Base-by-base conservation (phyloP, 2,329 filamentous ascomycete genomes). In the Nothomitra cinnamomea region DNA sequence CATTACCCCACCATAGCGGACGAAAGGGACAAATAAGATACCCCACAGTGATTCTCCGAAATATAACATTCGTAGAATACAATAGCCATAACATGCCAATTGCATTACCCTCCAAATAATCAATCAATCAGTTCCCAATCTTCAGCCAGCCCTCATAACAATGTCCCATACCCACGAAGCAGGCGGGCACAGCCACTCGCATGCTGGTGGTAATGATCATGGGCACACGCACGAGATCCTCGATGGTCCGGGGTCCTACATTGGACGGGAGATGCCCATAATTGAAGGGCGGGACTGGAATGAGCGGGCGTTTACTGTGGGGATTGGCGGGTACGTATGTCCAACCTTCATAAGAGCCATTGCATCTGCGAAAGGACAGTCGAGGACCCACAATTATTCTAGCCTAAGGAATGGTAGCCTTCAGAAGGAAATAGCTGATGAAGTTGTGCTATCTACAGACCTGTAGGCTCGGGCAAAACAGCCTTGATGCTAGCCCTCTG, bases 211-310 rank as follows among this genome's bases (percentile, higher is more conserved):
- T 60, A 74, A 73, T 42, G 85, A 90, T 64, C 92, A 96, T 67
- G 92, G 92, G 61, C 92, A 98, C 72, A 86, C 83, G 1, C 92
- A 96, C 67, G 92, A 96, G 73, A 88, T 96, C 63, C 83, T 95
- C 60, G 83, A 92, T 63, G 90, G 90, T 0, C 92, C 92, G 0
- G 92, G 92, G 45, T 94, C 87, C 64, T 96, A 85, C 66, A 69
- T 92, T 32, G 83, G 83, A 51, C 82, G 92, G 15, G 92, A 96
- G 71, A 89, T 94, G 86, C 92, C 90, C 57, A 85, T 96, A 54
- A 79, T 88, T 58, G 85, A 95, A 60, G 88, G 88, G 10, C 78
- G 90, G 53, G 77, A 89, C 65, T 98, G 89, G 86, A 76, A 76
- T 25, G 86, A 94, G 59, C 77, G 92, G 55, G 89, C 89, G 13